phyloP scores from a whole-genome alignment of 176 grass and related monocot genomes.

The Luzula sylvatica region DNA sequence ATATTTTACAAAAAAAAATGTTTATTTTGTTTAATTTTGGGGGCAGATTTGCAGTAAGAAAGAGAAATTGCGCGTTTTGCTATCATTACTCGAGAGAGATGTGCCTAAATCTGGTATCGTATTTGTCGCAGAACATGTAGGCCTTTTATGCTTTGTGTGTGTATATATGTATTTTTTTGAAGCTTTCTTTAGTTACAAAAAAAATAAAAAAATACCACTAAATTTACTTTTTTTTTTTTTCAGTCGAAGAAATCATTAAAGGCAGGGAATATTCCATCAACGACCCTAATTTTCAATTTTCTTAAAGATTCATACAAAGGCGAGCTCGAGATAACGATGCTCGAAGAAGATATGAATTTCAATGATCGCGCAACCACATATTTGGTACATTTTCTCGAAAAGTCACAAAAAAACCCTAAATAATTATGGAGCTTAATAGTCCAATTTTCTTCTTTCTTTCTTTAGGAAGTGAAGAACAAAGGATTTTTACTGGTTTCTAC shows the following conservation, averaged over 20 bases:
- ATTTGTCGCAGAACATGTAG: constrained; percentile 90
- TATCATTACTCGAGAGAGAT: constrained; percentile 64
- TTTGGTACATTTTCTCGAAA: constrained; percentile 23
- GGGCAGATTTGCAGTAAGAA: constrained; percentile 72
- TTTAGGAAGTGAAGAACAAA: constrained; percentile 54
- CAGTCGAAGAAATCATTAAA: constrained; percentile 81
- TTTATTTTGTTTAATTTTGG: constrained; percentile 3
- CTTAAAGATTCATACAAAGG: constrained; percentile 52
- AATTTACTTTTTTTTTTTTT: constrained; percentile 8
- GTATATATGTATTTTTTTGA: background rate
- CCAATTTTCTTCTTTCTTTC: background rate
- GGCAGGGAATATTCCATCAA: constrained; percentile 50
- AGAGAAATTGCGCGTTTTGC: constrained; percentile 52
- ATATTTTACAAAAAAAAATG: background rate
- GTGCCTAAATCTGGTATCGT: constrained; percentile 68
- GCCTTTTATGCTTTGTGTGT: background rate
- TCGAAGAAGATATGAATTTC: constrained; percentile 94
- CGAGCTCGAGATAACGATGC: constrained; percentile 40
- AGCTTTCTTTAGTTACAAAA: no score
- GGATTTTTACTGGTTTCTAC: constrained; percentile 77
- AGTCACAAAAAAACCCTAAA: no score
- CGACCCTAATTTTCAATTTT: constrained; percentile 41
- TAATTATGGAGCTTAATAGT: background rate
- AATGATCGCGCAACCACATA: constrained; percentile 72
- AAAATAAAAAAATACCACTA: no score